Conservation (phyloP, 225 moss, liverwort and hornwort species). For the Climacium dendroides region DNA sequence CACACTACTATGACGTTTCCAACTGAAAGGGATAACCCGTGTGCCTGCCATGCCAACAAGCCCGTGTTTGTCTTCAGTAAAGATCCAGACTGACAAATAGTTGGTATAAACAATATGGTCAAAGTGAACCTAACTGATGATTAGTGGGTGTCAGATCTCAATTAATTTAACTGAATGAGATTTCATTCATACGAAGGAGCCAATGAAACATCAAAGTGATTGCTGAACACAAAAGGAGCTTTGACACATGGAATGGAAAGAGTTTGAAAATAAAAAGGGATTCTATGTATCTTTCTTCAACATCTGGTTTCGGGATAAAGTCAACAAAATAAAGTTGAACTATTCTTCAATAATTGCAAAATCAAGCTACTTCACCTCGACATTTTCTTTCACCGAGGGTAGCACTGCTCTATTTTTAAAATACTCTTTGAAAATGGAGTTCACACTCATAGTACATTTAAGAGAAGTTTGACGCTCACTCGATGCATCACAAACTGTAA, state of each 20-base stretch:
- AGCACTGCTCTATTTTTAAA: background rate
- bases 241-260: background rate
- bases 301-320: background rate
- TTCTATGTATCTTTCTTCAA: background rate
- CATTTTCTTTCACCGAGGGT: background rate
- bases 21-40: conserved; percentile 45
- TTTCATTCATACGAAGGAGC: background rate
- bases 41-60: conserved; percentile 45
- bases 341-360: background rate
- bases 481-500: background rate
- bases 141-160: background rate
- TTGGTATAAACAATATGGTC: no score
- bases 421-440: background rate
- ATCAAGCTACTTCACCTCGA: background rate
- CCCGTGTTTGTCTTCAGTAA: background rate
- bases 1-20: conserved; percentile 63
- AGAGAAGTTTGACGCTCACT: background rate
- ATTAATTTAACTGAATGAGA: background rate
- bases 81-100: background rate
- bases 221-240: background rate
- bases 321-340: no score
- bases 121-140: background rate
- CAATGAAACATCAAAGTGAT: background rate
- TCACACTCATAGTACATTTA: background rate
- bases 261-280: background rate